Base-by-base conservation (phyloP, 2,329 filamentous ascomycete genomes). In the Trichoderma aggressivum region DNA sequence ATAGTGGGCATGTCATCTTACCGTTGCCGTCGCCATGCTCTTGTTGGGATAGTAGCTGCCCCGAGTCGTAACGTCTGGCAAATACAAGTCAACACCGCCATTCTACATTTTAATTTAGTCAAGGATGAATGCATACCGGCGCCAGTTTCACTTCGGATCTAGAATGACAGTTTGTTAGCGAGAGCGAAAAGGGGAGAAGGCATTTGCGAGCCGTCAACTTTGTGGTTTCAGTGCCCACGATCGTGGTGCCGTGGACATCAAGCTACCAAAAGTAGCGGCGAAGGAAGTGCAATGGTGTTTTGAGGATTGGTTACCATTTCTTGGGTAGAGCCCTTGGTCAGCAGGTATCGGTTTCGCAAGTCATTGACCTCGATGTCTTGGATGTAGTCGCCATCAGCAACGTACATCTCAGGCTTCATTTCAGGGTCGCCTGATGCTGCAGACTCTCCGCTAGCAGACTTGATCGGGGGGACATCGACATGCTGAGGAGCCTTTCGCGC, bases 71-170 rank as follows among this genome's bases (percentile, higher is more conserved):
- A 99, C 94, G 94, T 99, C 96, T 98, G 79, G 83, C 84, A 82
- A 81, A 26, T 43, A 50, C 28, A 77, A 82, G 85, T 89, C 85
- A 89, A 89, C 80, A 82, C 88, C 82, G 83, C 77, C 80, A 76
- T 81, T 77, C 81, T 79, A 79, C 75, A 50, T 81, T 47, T 70
- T 70, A 43, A 58, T 73, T 65, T 65, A 71, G 84, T 85, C 26
- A 36, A 71, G 71, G 70, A 60, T 81, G 62, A 71, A 84, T 86
- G 89, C 94, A 91, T 99, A 99, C 96, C 96, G 88, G 96, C 95
- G 88, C 96, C 96, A 91, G 95, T 98, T 80, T 98, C 94, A 86
- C 98, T 95, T 91, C 97, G 97, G 80, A 99, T 99, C 96, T 99
- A 94, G 79, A 92, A 92, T 90, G 96, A 89, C 90, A 87, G 84